Conservation (phyloP, 2,329 filamentous ascomycete genomes). For the Escovopsis weberi region DNA sequence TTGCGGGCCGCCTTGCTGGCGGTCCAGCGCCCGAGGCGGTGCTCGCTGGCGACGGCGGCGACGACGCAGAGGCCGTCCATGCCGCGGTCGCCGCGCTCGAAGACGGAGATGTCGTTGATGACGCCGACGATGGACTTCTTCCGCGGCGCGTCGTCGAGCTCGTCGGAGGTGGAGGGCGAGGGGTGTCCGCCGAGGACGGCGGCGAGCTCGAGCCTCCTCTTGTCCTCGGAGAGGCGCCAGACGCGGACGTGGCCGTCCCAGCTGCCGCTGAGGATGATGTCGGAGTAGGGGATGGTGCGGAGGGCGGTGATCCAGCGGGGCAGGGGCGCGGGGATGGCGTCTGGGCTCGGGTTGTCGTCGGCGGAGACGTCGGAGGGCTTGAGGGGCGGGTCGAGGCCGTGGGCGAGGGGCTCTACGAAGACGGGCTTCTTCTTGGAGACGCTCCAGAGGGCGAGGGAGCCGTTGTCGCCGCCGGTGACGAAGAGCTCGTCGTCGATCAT, state of each 20-base stretch:
- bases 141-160: constrained; percentile 3
- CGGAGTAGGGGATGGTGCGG: constrained; percentile 73
- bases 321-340: constrained; percentile 46
- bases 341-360: constrained; percentile 47
- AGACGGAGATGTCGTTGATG: constrained; percentile 76
- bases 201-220: constrained; percentile 57
- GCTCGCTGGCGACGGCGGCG: constrained; percentile 75
- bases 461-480: constrained; percentile 87
- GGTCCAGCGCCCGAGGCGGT: constrained; percentile 74
- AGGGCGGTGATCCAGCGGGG: constrained; percentile 88
- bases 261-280: constrained; percentile 79
- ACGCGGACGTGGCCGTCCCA: constrained; percentile 78
- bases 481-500: constrained; percentile 83
- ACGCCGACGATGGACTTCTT: constrained; percentile 48
- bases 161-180: background rate
- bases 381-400: constrained; percentile 67
- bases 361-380: constrained; percentile 56
- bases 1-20: constrained; percentile 50
- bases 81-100: constrained; percentile 68
- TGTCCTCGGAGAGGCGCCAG: constrained; percentile 77
- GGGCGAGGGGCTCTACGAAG: constrained; percentile 62
- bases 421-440: constrained; percentile 91
- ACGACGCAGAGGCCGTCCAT: constrained; percentile 69
- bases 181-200: constrained; percentile 44
- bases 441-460: constrained; percentile 74